phyloP scores from a whole-genome alignment of 2,329 filamentous ascomycete genomes.

The Fusarium protoensiforme region DNA sequence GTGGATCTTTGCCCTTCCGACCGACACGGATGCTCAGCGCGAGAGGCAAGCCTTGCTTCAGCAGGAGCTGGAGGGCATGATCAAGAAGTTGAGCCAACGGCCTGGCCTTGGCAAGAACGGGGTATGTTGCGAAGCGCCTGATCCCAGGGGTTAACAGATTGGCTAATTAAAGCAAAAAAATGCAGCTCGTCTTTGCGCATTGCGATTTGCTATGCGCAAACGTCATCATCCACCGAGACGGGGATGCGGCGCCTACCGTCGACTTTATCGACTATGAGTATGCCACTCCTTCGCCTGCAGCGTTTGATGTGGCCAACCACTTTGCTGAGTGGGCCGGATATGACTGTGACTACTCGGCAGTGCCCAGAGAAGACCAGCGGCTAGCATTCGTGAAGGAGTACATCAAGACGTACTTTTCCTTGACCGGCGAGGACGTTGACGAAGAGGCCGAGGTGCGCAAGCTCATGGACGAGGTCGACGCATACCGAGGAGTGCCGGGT shows the following conservation, averaged over 20 bases:
- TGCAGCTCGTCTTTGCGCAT: conserved; percentile 88
- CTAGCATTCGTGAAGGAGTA: conserved; percentile 87
- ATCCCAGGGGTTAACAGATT: background rate
- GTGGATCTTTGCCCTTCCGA: conserved; percentile 90
- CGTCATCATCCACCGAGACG: conserved; percentile 78
- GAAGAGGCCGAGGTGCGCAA: conserved; percentile 72
- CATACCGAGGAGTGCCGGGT: conserved; percentile 88
- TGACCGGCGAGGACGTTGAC: conserved; percentile 57
- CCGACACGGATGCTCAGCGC: conserved; percentile 74
- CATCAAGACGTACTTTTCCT: conserved; percentile 76
- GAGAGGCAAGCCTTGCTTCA: conserved; percentile 76
- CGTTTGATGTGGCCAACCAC: conserved; percentile 97
- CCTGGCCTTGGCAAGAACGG: conserved; percentile 80
- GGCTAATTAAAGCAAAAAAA: conserved; percentile 20
- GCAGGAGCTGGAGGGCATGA: conserved; percentile 76
- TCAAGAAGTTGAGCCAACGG: conserved; percentile 78
- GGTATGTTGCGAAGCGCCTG: conserved; percentile 59
- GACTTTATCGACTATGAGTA: conserved; percentile 99
- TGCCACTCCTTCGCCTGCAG: conserved; percentile 90
- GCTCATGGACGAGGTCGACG: conserved; percentile 84
- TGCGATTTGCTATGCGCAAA: conserved; percentile 97
- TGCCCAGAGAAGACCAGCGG: conserved; percentile 83
- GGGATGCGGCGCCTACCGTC: conserved; percentile 53
- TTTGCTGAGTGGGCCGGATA: conserved; percentile 99
- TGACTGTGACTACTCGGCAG: conserved; percentile 87